Evolutionary conservation across 2,329 filamentous ascomycete species (phyloP).

Genomic region (Penicillium glabrum): DNA sequence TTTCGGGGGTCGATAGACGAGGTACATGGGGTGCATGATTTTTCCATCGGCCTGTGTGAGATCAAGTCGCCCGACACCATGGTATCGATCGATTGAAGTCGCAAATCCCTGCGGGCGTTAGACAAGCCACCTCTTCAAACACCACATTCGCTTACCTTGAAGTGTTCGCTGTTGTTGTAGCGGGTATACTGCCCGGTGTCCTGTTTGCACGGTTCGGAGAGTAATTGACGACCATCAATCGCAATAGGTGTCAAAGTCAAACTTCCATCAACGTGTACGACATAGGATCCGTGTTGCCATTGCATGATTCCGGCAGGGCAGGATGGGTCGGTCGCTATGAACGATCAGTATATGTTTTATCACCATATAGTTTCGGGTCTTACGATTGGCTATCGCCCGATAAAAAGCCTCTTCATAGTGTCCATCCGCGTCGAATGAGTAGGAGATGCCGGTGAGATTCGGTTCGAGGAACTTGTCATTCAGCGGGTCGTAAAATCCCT

Average conservation of each 20-base stretch:
- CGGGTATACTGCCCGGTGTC: constrained; percentile 59
- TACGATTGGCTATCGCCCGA: constrained; percentile 67
- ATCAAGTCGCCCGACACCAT: constrained; percentile 62
- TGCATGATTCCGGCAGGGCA: constrained; percentile 68
- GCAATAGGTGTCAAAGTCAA: constrained; percentile 61
- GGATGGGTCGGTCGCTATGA: constrained; percentile 55
- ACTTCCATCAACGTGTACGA: constrained; percentile 57
- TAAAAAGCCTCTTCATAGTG: constrained; percentile 70
- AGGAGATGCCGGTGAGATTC: constrained; percentile 66
- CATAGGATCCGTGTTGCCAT: constrained; percentile 69
- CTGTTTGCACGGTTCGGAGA: constrained; percentile 64
- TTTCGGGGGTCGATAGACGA: constrained; percentile 61
- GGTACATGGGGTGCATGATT: constrained; percentile 67
- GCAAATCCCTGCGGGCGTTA: constrained; percentile 37
- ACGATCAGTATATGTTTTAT: constrained; percentile 1
- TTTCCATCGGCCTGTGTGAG: constrained; percentile 64
- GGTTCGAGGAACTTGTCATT: constrained; percentile 68
- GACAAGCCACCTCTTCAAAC: not conserved
- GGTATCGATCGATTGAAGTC: constrained; percentile 58
- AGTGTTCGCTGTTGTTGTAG: constrained; percentile 65
- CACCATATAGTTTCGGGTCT: constrained; percentile 27
- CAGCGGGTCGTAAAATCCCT: constrained; percentile 70
- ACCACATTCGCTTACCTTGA: constrained; percentile 51
- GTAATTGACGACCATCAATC: constrained; percentile 66
- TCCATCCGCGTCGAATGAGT: constrained; percentile 69